A percentile compares a stretch with the other conserved stretches of the same genome.
These are phyloP conservation scores for Venturia pyrina DNA, from an alignment of 2,329 filamentous ascomycete genomes.

Conservation along the genomic window DNA sequence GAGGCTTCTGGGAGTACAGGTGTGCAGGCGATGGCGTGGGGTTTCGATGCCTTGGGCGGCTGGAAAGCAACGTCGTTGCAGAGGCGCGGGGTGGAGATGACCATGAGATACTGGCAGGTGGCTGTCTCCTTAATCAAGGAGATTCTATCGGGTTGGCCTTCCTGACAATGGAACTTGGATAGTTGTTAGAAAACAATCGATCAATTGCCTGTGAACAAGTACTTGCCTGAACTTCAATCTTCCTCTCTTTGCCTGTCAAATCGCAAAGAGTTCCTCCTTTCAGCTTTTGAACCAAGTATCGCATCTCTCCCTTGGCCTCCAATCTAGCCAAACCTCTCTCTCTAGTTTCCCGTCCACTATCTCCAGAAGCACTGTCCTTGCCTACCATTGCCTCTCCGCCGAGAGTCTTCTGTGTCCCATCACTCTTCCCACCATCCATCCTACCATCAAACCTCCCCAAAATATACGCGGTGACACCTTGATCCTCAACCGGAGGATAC, in stretches of 20 bases:
- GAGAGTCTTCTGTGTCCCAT: slow-evolving; percentile 18
- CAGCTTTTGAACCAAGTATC: slow-evolving; percentile 77
- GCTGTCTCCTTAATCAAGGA: slow-evolving; percentile 88
- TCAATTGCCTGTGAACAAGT: not conserved
- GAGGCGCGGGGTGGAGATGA: slow-evolving; percentile 78
- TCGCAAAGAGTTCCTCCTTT: slow-evolving; percentile 76
- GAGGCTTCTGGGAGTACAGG: slow-evolving; percentile 55
- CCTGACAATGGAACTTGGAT: slow-evolving; percentile 61
- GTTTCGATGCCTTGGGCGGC: slow-evolving; percentile 66
- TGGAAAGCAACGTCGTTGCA: slow-evolving; percentile 81
- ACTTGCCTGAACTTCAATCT: slow-evolving; percentile 65
- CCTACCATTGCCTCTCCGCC: slow-evolving; percentile 13
- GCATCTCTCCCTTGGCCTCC: slow-evolving; percentile 71
- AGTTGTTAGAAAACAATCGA: not conserved
- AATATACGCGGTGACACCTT: slow-evolving; percentile 63
- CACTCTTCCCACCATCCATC: slow-evolving; percentile 23
- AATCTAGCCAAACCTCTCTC: slow-evolving; percentile 47
- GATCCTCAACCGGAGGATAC: slow-evolving; percentile 68
- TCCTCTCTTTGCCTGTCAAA: slow-evolving; percentile 69
- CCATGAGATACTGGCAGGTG: slow-evolving; percentile 88
- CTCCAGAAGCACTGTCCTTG: not conserved
- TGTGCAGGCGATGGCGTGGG: slow-evolving; percentile 67
- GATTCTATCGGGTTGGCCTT: slow-evolving; percentile 65
- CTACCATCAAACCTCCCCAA: slow-evolving; percentile 51
- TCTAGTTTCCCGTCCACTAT: slow-evolving; percentile 17